Evolutionary conservation across 2,329 filamentous ascomycete species (phyloP).

Genomic region (Sporothrix curviconia): DNA sequence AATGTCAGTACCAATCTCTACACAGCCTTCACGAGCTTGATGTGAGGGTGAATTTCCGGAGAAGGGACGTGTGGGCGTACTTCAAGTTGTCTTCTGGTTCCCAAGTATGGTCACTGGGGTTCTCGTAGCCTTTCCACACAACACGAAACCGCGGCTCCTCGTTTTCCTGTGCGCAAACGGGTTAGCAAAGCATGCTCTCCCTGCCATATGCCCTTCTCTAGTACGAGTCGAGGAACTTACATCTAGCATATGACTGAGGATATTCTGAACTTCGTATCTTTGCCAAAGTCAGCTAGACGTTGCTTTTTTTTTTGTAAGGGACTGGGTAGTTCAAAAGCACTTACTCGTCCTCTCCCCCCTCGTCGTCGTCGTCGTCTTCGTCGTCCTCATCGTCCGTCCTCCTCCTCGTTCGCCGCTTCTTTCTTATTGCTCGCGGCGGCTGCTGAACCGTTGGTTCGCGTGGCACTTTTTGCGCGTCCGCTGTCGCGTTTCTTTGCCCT

Average conservation of each 20-base stretch:
- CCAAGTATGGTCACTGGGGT: constrained; percentile 67
- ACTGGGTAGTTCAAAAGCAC: too few species aligned
- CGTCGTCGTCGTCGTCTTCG: constrained; percentile 27
- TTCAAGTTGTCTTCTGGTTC: constrained; percentile 66
- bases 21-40: not conserved
- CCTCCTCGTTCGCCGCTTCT: not conserved
- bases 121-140: constrained; percentile 75
- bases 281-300: constrained; percentile 20
- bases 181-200: not conserved
- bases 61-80: constrained; percentile 28
- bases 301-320: too few species aligned
- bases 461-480: not conserved
- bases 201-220: too few species aligned
- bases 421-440: constrained; percentile 2
- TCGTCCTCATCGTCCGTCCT: constrained; percentile 20
- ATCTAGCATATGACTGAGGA: constrained; percentile 58
- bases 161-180: constrained; percentile 28
- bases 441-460: not conserved
- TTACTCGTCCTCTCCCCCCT: constrained; percentile 36
- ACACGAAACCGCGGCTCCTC: constrained; percentile 57
- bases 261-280: constrained; percentile 70
- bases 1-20: not conserved
- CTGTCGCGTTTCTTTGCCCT: constrained; percentile 22
- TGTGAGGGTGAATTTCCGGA: too few species aligned
- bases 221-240: constrained; percentile 17